Conservation (phyloP, 2,329 filamentous ascomycete species). For the Hymenotorrendiella dingleyae region DNA sequence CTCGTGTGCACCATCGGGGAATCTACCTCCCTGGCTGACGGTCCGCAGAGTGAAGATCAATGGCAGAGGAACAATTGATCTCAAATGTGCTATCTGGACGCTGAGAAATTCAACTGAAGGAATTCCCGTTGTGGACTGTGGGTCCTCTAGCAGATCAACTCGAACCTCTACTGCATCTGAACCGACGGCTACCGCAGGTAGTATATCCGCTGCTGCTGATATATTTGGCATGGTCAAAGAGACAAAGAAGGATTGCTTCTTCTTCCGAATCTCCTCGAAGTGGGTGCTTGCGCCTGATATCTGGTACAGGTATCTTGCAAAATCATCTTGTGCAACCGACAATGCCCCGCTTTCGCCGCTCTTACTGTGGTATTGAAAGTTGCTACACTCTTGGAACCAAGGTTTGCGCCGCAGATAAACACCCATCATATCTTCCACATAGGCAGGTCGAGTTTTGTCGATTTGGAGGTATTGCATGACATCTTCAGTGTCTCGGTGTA, state of each 20-base stretch:
- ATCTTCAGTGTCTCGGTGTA: slow-evolving; percentile 81
- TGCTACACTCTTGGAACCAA: slow-evolving; percentile 91
- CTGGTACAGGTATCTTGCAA: slow-evolving; percentile 64
- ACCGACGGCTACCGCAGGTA: slow-evolving; percentile 72
- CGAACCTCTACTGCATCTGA: slow-evolving; percentile 90
- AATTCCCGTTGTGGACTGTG: slow-evolving; percentile 44
- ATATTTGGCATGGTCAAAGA: slow-evolving; percentile 80
- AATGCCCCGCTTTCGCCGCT: slow-evolving; percentile 35
- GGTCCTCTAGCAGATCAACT: slow-evolving; percentile 81
- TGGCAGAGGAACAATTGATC: slow-evolving; percentile 66
- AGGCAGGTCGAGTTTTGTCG: slow-evolving; percentile 88
- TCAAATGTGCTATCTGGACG: slow-evolving; percentile 73
- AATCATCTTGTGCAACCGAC: slow-evolving; percentile 47
- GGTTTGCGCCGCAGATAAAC: slow-evolving; percentile 86
- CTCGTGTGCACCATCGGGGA: slow-evolving; percentile 70
- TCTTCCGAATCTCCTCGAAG: slow-evolving; percentile 50
- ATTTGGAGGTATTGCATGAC: slow-evolving; percentile 83
- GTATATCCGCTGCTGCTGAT: slow-evolving; percentile 51
- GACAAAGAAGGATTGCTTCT: slow-evolving; percentile 83
- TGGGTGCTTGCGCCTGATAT: slow-evolving; percentile 59
- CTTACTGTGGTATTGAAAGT: slow-evolving; percentile 86
- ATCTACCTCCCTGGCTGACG: slow-evolving; percentile 77
- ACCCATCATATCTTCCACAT: slow-evolving; percentile 83
- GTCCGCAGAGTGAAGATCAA: slow-evolving; percentile 92
- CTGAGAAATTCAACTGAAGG: slow-evolving; percentile 70